Evolutionary conservation across 306 rosid genomes (phyloP), one percentile per base, ranked within the genome.

Genomic region (cucumber (Cucumis sativus)): DNA sequence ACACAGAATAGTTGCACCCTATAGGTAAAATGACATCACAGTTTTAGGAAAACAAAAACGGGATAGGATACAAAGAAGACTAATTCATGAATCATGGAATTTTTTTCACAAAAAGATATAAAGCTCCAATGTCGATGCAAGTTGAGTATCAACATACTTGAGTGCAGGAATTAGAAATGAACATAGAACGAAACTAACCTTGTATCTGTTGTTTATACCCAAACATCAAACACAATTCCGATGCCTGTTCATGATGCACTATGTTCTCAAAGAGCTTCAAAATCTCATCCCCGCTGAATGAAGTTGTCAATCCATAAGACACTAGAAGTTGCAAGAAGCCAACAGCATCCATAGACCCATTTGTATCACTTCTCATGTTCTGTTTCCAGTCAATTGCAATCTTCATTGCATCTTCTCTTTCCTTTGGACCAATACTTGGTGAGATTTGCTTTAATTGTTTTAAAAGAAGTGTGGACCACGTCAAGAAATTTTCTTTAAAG

Each of bases 341-440:
- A 78, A 92, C 76, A 82, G 76, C 76, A 79, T 77, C 88, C 78
- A 76, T 60, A 37, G 84, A 83, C 71, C 83, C 65, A 73, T 79
- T 87, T 16, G 55, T 17, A 51, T 72, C 43, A 67, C 56, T 73
- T 64, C 56, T 35, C 49, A 86, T 79, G 76, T 74, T 79, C 1
- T 61, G 77, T 84, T 83, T 83, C 91, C 91, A 82, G 21, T 75
- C 78, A 70, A 72, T 6, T 55, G 89, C 92, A 18, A 92, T 69
- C 65, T 86, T 85, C 82, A 58, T 37, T 20, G 96, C 93, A 80
- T 80, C 84, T 17, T 82, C 80, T 61, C 82, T 80, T 41, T 86
- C 80, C n/a, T 51, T 79, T 7, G 86, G 82, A 72, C 40, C 79
- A 72, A 90, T 74, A 15, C 56, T 57, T 28, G 89, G 88, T 14